Evolutionary conservation across 1,284 basidiomycete species (phyloP).

Genomic region (Leccinum glutinopallens): DNA sequence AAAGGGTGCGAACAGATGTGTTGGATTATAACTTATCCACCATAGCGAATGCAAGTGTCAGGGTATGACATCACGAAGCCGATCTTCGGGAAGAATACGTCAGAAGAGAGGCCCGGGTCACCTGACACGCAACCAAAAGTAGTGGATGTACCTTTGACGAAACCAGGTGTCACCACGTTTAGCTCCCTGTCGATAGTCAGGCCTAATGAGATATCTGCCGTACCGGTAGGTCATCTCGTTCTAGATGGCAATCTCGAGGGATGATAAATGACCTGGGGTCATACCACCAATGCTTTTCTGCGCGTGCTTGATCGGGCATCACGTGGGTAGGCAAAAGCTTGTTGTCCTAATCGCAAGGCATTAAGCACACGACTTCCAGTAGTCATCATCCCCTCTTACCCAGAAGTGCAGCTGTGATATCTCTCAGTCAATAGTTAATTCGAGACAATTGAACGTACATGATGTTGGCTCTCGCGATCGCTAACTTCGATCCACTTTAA

Average conservation of each 20-base stretch:
- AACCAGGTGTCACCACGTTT: constrained; percentile 42
- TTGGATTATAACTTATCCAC: constrained; percentile 7
- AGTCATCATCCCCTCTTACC: constrained; percentile 22
- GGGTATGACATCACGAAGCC: constrained; percentile 52
- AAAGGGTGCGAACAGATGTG: neutral
- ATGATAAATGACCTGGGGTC: constrained; percentile 48
- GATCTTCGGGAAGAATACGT: constrained; percentile 33
- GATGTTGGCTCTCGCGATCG: constrained; percentile 55
- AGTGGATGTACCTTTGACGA: constrained; percentile 40
- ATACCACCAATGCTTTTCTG: constrained; percentile 64
- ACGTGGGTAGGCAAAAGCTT: constrained; percentile 63
- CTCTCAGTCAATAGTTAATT: constrained; percentile 1
- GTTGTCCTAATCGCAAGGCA: constrained; percentile 48
- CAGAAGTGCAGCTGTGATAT: constrained; percentile 36
- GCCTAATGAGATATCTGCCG: constrained; percentile 48
- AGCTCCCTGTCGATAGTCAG: too few relatives aligned
- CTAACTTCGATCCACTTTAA: constrained; percentile 60
- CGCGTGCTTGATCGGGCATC: constrained; percentile 56
- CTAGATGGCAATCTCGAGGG: neutral
- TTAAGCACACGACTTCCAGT: constrained; percentile 6
- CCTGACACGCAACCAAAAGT: constrained; percentile 2
- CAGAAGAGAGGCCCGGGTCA: constrained; percentile 4
- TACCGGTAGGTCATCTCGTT: constrained; percentile 9
- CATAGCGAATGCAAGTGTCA: constrained; percentile 48
- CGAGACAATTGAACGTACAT: constrained; percentile 37